Evolutionary conservation across 2,329 filamentous ascomycete genomes (phyloP), one percentile per base, ranked within the genome.

Genomic region (Hyphodiscus sp.): DNA sequence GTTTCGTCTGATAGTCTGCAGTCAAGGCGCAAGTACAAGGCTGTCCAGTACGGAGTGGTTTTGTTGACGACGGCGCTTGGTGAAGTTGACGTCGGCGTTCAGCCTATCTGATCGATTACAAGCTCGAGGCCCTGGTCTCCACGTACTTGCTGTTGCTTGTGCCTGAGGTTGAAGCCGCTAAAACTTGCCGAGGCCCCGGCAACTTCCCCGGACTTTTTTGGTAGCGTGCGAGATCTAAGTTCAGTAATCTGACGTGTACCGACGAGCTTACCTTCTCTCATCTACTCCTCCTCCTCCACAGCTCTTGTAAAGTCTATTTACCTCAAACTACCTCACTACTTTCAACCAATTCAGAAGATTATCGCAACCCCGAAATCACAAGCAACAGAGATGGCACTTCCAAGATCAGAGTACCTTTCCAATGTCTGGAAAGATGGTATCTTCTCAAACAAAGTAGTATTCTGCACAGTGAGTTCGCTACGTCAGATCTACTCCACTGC

Each of bases 371-470:
- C 18, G 20, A 19, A 44, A 10, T 50, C 23, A 19, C 23, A 38
- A 46, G 11, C 20, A 45, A 38, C 11, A 8, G 51, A 26, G 20
- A 65, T 64, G 59, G 59, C 62, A 29, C 70, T 90, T 49, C 79
- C 86, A 8, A 84, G 83, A 63, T 85, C 83, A 50, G 78, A 88
- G 57, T 95, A 91, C 66, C 69, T 96, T 61, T 95, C 89, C 70
- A 78, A 83, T 55, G 82, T 91, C 63, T 96, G 91, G 91, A 85
- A 79, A 63, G 87, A 95, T 71, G 89, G 86, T 59, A 86, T 96
- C 59, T 96, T 96, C 69, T 81, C 86, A 58, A 84, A 86, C 68
- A 92, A 94, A 66, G 91, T 97, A 45, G 82, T 92, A 62, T 96
- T 97, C 72, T 95, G 95, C 66, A 99, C 94, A 2, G 33, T 38